These are phyloP conservation scores for Amniculicola lignicola DNA, from an alignment of 495 filamentous ascomycete species.

Conservation along the genomic window DNA sequence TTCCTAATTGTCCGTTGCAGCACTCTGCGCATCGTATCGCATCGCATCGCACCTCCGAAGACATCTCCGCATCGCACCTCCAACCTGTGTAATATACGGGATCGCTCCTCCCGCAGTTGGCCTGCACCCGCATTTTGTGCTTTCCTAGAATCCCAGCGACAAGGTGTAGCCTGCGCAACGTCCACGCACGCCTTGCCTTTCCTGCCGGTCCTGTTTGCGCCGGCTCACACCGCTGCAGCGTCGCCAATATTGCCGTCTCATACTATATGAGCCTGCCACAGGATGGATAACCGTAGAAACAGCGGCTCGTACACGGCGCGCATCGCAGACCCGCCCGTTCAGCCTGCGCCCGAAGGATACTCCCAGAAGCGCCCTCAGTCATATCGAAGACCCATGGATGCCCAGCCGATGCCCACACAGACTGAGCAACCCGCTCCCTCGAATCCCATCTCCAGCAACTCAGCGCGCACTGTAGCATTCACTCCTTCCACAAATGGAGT, in stretches of 20 bases:
- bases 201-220: too few species aligned
- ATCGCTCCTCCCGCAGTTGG: conserved; percentile 5
- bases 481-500: conserved; percentile 35
- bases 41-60: conserved; percentile 12
- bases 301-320: conserved; percentile 27
- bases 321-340: conserved; percentile 2
- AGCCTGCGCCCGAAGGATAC: conserved; percentile 24
- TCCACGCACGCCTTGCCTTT: too few species aligned
- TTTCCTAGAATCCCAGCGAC: too few species aligned
- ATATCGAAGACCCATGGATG: conserved; percentile 23
- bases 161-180: too few species aligned
- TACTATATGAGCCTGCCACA: background rate
- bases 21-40: conserved; percentile 3
- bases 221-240: too few species aligned
- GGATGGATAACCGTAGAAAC: conserved; percentile 26
- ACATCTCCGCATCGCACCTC: conserved; percentile 7
- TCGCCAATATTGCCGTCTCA: background rate
- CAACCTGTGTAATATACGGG: background rate
- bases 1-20: background rate
- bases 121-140: too few species aligned
- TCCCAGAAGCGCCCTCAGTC: conserved; percentile 25
- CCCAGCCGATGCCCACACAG: conserved; percentile 24
- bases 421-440: background rate
- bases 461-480: conserved; percentile 16
- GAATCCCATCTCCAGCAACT: conserved; percentile 14